These are phyloP conservation scores for Sporothrix phasma DNA, from an alignment of 2,329 filamentous ascomycete genomes.

Conservation along the genomic window DNA sequence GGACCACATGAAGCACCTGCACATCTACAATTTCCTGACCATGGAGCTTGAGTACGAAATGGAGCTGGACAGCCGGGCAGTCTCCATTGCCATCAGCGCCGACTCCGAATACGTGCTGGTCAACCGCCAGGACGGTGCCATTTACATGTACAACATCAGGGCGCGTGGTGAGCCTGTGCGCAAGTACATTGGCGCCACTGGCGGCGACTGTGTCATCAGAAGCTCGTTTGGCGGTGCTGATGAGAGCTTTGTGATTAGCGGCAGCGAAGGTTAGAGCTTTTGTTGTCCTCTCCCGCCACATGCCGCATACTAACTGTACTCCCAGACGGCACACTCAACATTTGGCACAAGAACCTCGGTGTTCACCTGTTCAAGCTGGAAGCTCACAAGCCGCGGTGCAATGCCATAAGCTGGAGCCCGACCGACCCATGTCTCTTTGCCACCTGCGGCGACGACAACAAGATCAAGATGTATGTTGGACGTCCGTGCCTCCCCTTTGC, in stretches of 20 bases:
- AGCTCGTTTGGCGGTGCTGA: constrained; percentile 79
- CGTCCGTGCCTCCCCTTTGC: not conserved
- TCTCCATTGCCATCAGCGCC: constrained; percentile 68
- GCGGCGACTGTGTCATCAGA: constrained; percentile 69
- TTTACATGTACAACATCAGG: constrained; percentile 68
- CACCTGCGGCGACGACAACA: constrained; percentile 79
- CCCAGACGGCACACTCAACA: constrained; percentile 58
- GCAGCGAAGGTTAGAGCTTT: constrained; percentile 66
- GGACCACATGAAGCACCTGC: constrained; percentile 57
- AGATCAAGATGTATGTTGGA: constrained; percentile 63
- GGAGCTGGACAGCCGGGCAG: constrained; percentile 57
- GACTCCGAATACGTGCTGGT: constrained; percentile 77
- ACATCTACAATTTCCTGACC: constrained; percentile 73
- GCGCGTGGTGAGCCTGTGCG: constrained; percentile 57
- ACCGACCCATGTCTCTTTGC: constrained; percentile 74
- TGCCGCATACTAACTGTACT: constrained; percentile 3
- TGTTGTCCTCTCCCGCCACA: not conserved
- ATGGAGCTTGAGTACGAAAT: constrained; percentile 67
- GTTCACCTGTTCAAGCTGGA: constrained; percentile 63
- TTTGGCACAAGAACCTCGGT: constrained; percentile 85
- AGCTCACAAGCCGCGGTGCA: constrained; percentile 69
- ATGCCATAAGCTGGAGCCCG: constrained; percentile 84
- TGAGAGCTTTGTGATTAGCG: constrained; percentile 84
- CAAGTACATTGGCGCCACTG: constrained; percentile 64
- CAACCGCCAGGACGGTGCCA: constrained; percentile 67